These are phyloP conservation scores for Glomus cerebriforme DNA, from an alignment of 192 early-diverging fungal genomes.

Conservation along the genomic window DNA sequence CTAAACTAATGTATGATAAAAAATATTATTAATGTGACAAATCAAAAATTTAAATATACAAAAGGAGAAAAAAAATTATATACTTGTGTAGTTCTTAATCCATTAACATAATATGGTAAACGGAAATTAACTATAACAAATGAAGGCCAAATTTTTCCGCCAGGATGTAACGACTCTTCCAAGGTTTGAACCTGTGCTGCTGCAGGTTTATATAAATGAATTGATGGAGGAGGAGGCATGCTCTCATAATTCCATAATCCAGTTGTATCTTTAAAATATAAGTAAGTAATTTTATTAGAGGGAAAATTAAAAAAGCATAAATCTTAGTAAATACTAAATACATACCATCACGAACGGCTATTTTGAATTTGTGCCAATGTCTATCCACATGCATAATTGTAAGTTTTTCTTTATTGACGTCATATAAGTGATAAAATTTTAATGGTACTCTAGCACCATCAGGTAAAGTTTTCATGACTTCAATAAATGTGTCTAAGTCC, in stretches of 20 bases:
- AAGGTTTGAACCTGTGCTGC: slow-evolving; percentile 74
- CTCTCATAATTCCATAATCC: slow-evolving; percentile 82
- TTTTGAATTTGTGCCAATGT: slow-evolving; percentile 82
- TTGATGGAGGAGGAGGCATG: slow-evolving; percentile 61
- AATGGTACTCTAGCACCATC: slow-evolving; percentile 61
- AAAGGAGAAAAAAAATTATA: neutral
- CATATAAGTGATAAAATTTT: slow-evolving; percentile 74
- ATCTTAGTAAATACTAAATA: neutral
- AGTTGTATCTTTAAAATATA: slow-evolving; percentile 52
- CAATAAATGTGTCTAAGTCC: slow-evolving; percentile 69
- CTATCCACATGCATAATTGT: slow-evolving; percentile 84
- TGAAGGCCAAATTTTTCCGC: slow-evolving; percentile 74
- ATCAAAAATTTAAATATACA: neutral
- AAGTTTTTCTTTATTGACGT: slow-evolving; percentile 78
- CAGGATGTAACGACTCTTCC: slow-evolving; percentile 69
- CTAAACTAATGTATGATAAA: slow-evolving; percentile 34
- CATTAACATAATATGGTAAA: slow-evolving; percentile 77
- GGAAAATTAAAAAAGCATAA: neutral
- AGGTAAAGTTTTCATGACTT: slow-evolving; percentile 62
- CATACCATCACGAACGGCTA: slow-evolving; percentile 74
- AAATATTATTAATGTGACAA: neutral
- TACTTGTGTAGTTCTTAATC: slow-evolving; percentile 64
- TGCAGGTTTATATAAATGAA: slow-evolving; percentile 51
- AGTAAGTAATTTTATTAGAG: neutral
- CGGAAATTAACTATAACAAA: slow-evolving; percentile 81